Conservation (phyloP, 371 early-diverging fungal species). For the Zychaea mexicana region DNA sequence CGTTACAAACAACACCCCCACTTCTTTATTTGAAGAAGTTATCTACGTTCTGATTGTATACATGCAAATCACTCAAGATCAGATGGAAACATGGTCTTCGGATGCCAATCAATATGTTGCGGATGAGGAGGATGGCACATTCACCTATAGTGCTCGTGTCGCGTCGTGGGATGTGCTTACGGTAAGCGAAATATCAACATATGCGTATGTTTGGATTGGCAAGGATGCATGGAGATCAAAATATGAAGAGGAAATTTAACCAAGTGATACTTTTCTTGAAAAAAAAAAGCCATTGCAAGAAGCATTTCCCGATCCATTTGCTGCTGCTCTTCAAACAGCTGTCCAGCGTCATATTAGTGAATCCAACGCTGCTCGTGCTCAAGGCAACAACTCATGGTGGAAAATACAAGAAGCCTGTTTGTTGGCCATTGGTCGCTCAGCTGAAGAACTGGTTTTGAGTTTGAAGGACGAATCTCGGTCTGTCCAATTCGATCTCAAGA, state of each 20-base stretch:
- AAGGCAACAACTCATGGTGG: conserved; percentile 69
- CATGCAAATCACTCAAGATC: conserved; percentile 85
- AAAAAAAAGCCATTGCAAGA: conserved; percentile 46
- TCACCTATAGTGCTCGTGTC: conserved; percentile 80
- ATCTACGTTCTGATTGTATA: conserved; percentile 67
- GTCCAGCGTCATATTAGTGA: conserved; percentile 58
- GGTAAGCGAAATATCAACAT: conserved; percentile 23
- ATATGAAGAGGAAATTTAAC: too few relatives aligned
- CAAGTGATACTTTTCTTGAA: too few relatives aligned
- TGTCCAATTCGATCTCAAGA: conserved; percentile 59
- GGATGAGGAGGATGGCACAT: conserved; percentile 88
- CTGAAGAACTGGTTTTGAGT: conserved; percentile 60
- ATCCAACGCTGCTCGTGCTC: conserved; percentile 52
- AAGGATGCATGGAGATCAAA: too few relatives aligned
- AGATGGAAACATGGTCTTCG: conserved; percentile 76
- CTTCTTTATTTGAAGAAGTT: conserved; percentile 63
- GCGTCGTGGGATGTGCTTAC: conserved; percentile 77
- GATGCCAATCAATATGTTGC: conserved; percentile 89
- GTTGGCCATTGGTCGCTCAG: conserved; percentile 68
- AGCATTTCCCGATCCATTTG: conserved; percentile 59
- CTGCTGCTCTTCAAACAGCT: conserved; percentile 57
- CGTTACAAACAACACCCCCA: conserved; percentile 30
- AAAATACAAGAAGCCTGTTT: conserved; percentile 84
- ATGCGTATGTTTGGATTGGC: too few relatives aligned
- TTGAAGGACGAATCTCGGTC: conserved; percentile 45